Conservation (phyloP, 495 filamentous ascomycete species). For the Penicillium dipodomyicola region DNA sequence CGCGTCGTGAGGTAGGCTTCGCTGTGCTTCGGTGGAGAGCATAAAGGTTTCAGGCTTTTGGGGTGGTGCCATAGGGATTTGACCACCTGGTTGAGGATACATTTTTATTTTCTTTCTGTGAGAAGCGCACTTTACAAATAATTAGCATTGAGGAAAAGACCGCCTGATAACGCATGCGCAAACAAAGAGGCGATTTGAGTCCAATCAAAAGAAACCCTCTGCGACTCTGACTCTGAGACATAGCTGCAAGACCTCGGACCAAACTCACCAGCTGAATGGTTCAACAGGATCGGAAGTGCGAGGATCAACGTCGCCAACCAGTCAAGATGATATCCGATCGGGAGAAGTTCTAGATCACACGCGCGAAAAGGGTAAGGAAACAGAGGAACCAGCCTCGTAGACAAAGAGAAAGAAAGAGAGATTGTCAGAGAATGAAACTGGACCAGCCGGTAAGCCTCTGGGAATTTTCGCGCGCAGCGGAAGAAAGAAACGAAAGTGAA, state of each 20-base stretch:
- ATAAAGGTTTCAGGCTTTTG: constrained; percentile 99
- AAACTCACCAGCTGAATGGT: constrained; percentile 12
- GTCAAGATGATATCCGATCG: neutral
- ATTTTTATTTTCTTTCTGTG: constrained; percentile 25
- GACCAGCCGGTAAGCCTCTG: constrained; percentile 46
- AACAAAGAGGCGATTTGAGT: constrained; percentile 18
- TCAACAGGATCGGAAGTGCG: constrained; percentile 6
- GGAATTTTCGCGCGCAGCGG: constrained; percentile 42
- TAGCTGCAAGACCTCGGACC: constrained; percentile 9
- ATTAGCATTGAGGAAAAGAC: constrained; percentile 21
- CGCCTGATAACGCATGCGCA: constrained; percentile 19
- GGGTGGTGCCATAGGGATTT: constrained; percentile 63
- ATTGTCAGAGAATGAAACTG: constrained; percentile 41
- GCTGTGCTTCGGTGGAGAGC: constrained; percentile 93
- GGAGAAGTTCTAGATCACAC: neutral
- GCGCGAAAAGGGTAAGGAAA: constrained; percentile 20
- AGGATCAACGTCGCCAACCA: constrained; percentile 13
- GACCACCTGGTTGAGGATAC: constrained; percentile 53
- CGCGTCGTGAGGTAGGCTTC: constrained; percentile 91
- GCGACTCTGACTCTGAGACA: constrained; percentile 10
- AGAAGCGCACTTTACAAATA: constrained; percentile 11
- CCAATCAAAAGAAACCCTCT: constrained; percentile 11
- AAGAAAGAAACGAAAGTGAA: constrained; percentile 40
- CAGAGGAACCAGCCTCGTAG: constrained; percentile 45
- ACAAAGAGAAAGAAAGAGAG: constrained; percentile 30